Evolutionary conservation across 257 asterid genomes (phyloP).

Genomic region (Solanum paucissectum): DNA sequence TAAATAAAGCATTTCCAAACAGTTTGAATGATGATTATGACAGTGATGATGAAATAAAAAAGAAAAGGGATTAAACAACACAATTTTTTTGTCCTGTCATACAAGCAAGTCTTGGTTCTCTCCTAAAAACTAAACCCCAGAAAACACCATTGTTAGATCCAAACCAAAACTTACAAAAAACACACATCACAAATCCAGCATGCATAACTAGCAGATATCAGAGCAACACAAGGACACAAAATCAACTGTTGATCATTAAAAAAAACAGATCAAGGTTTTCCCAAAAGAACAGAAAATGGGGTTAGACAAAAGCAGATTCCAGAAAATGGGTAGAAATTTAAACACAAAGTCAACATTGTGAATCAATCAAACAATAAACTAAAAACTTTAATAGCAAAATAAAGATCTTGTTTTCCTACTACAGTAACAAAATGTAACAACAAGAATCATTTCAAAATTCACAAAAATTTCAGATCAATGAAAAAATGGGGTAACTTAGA

Average conservation of each 20-base stretch:
- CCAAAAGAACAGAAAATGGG: neutral
- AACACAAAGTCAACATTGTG: neutral
- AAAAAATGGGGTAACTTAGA: neutral
- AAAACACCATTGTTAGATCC: neutral
- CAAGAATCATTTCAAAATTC: neutral
- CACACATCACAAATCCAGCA: neutral
- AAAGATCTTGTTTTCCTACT: neutral
- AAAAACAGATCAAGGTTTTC: neutral
- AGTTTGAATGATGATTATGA: neutral
- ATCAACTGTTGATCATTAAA: neutral
- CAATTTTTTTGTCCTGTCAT: neutral
- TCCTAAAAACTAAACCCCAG: neutral
- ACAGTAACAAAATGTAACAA: neutral
- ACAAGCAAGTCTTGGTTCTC: neutral
- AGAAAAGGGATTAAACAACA: neutral
- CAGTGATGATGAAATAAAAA: neutral
- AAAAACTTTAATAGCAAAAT: neutral
- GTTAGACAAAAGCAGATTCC: neutral
- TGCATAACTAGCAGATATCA: neutral
- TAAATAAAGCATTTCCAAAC: neutral
- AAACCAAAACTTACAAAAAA: neutral
- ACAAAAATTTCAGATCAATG: slow-evolving; percentile 2
- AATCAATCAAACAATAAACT: neutral
- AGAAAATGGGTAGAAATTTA: neutral
- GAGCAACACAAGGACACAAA: neutral